phyloP scores from a whole-genome alignment of 495 filamentous ascomycete genomes.

The Xylaria sp. region DNA sequence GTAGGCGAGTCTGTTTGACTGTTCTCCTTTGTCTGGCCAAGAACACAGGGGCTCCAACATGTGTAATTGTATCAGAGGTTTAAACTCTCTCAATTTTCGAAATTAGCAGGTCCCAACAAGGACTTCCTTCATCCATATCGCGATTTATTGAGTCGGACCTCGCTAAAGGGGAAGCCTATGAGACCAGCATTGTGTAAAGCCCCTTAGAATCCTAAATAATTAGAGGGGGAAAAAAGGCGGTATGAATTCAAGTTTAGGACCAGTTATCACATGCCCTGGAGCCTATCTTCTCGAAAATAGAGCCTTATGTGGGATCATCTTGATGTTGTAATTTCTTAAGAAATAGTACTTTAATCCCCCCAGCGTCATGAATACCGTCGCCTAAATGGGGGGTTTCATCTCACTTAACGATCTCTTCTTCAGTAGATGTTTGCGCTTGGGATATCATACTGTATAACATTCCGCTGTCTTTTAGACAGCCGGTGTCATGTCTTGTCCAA shows the following conservation, averaged over 20 bases:
- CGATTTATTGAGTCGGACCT: background rate
- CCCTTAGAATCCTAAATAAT: background rate
- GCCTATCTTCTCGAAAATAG: background rate
- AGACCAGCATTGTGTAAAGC: background rate
- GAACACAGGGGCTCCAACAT: no score
- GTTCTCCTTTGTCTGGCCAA: background rate
- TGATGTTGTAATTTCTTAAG: background rate
- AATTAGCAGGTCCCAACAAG: no score
- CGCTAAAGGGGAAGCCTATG: background rate
- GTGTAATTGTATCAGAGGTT: no score
- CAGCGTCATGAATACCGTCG: background rate
- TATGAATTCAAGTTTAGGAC: background rate
- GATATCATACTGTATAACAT: background rate
- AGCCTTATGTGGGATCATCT: background rate
- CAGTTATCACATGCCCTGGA: background rate
- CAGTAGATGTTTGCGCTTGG: background rate
- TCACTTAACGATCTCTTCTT: no score
- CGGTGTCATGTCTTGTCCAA: background rate
- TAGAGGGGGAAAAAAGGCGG: background rate
- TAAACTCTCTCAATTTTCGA: no score
- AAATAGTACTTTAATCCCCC: background rate
- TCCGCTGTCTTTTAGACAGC: background rate
- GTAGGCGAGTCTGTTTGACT: background rate
- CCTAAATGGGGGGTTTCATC: background rate
- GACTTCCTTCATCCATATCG: background rate